Evolutionary conservation across 164 flowering plant species (phyloP).

Genomic region (Amborella trichopoda): DNA sequence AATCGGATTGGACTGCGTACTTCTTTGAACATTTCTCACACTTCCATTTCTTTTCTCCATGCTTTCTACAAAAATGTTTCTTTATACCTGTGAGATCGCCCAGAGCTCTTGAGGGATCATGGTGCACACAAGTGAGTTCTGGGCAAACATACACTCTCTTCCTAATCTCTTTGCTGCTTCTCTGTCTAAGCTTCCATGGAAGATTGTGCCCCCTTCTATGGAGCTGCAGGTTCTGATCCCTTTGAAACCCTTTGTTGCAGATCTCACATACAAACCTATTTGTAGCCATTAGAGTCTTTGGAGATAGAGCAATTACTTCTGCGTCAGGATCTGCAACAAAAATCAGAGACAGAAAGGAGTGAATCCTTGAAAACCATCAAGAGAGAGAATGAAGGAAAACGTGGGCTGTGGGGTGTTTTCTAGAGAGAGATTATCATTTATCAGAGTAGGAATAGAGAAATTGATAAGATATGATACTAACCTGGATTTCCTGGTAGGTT

Average conservation of each 20-base stretch:
- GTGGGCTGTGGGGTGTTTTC: neutral
- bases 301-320: constrained; percentile 87
- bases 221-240: constrained; percentile 92
- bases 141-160: constrained; percentile 85
- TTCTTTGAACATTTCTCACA: constrained; percentile 81
- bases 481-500: constrained; percentile 93
- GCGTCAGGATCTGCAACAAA: constrained; percentile 77
- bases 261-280: constrained; percentile 88
- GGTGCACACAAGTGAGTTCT: constrained; percentile 67
- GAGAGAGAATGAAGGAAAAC: neutral
- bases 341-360: too few species aligned
- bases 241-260: constrained; percentile 94
- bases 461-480: constrained; percentile 6
- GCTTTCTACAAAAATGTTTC: constrained; percentile 82
- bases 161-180: constrained; percentile 30
- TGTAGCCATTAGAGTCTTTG: constrained; percentile 66
- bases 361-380: neutral
- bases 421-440: neutral
- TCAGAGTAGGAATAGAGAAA: too few species aligned
- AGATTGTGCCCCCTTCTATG: constrained; percentile 94
- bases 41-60: constrained; percentile 88
- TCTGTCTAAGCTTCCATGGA: constrained; percentile 90
- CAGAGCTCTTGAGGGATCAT: constrained; percentile 82
- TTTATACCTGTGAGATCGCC: constrained; percentile 98
- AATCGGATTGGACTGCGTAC: constrained; percentile 93